Evolutionary conservation across 2,329 filamentous ascomycete genomes (phyloP).

Genomic region (Metarhizium humberi): DNA sequence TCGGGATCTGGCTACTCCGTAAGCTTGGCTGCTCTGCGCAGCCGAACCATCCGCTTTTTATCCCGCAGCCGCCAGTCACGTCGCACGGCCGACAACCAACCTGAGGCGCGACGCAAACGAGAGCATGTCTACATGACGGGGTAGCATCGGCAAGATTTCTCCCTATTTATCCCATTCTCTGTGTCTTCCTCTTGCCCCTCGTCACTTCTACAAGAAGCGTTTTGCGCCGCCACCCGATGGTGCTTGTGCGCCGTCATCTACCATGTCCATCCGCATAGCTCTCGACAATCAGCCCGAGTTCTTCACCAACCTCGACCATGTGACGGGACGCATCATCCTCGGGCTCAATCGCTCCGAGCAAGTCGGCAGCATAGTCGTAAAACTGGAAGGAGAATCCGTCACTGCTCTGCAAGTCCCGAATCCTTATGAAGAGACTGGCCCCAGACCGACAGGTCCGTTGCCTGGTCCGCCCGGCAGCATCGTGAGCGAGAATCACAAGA

Average conservation of each 20-base stretch:
- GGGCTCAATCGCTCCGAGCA: constrained; percentile 56
- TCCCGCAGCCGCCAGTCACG: neutral
- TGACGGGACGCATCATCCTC: constrained; percentile 53
- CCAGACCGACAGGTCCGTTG: constrained; percentile 13
- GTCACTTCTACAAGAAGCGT: neutral
- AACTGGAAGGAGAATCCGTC: constrained; percentile 71
- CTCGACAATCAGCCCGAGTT: constrained; percentile 60
- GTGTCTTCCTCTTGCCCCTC: neutral
- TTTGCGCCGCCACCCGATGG: neutral
- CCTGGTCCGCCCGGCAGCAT: constrained; percentile 30
- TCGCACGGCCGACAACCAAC: neutral
- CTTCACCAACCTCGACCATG: constrained; percentile 71
- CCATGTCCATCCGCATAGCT: constrained; percentile 58
- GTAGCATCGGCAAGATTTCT: neutral
- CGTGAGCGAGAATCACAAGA: constrained; percentile 55
- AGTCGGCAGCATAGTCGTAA: constrained; percentile 66
- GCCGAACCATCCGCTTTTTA: neutral
- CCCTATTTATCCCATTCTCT: neutral
- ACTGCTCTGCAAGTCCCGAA: constrained; percentile 51
- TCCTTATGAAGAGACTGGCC: constrained; percentile 32
- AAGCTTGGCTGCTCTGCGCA: neutral
- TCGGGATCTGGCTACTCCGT: neutral
- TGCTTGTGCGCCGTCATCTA: constrained; percentile 11
- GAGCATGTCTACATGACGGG: neutral
- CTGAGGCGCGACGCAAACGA: neutral